Conservation (phyloP, 805 yeast genomes). For the Cyberlindnera amylophila region DNA sequence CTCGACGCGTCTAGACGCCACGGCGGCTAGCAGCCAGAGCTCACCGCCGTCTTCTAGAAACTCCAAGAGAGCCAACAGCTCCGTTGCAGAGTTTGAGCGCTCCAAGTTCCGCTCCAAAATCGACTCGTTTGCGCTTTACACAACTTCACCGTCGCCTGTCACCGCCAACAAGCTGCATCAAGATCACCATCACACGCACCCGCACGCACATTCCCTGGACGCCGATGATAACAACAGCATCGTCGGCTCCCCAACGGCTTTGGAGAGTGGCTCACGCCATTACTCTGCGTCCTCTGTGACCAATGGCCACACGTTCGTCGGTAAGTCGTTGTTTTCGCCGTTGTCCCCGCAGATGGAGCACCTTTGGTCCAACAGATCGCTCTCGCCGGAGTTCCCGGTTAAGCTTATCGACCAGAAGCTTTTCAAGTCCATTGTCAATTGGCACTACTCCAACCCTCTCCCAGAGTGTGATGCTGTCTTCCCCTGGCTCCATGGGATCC, state of each 20-base stretch:
- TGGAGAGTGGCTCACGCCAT: constrained; percentile 10
- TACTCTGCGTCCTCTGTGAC: constrained; percentile 14
- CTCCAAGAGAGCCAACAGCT: constrained; percentile 25
- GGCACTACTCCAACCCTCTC: constrained; percentile 32
- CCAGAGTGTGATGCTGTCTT: constrained; percentile 71
- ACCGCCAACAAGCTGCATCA: constrained; percentile 1
- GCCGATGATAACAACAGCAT: constrained; percentile 6
- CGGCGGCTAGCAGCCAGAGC: not conserved
- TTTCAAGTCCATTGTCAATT: constrained; percentile 17
- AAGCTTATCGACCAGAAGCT: constrained; percentile 20
- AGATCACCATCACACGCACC: not conserved
- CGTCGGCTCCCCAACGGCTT: constrained; percentile 4
- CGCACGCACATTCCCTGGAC: not conserved
- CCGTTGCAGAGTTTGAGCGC: constrained; percentile 21
- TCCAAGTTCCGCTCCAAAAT: constrained; percentile 20
- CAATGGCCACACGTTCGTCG: constrained; percentile 6
- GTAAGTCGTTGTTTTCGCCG: constrained; percentile 17
- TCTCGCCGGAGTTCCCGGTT: constrained; percentile 19
- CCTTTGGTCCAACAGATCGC: constrained; percentile 15
- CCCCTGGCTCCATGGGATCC: constrained; percentile 84
- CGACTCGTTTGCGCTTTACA: constrained; percentile 14
- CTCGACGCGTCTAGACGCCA: constrained; percentile 7
- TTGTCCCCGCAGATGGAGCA: constrained; percentile 20
- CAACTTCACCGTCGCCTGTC: constrained; percentile 8
- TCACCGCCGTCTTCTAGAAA: constrained; percentile 5